These are phyloP conservation scores for Sporothrix mexicana DNA, from an alignment of 2,329 filamentous ascomycete genomes.

Conservation along the genomic window DNA sequence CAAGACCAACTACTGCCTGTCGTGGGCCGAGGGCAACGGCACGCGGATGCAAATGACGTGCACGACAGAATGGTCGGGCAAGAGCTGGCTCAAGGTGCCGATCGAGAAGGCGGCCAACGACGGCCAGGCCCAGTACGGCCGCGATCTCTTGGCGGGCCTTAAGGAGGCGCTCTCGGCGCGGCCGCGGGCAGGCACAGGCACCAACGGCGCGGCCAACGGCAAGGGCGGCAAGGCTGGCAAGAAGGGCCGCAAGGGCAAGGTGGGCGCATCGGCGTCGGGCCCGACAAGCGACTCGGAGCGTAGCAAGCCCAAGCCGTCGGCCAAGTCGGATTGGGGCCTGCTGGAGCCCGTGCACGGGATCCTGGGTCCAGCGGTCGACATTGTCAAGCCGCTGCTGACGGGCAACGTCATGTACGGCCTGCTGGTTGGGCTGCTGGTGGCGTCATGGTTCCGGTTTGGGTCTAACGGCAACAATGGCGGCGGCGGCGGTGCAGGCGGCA, in stretches of 20 bases:
- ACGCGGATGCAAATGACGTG: slow-evolving; percentile 89
- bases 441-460: slow-evolving; percentile 74
- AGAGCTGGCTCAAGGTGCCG: slow-evolving; percentile 96
- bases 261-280: slow-evolving; percentile 51
- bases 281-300: slow-evolving; percentile 50
- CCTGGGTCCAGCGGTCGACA: slow-evolving; percentile 71
- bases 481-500: slow-evolving; percentile 46
- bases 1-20: slow-evolving; percentile 93
- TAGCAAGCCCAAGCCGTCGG: slow-evolving; percentile 48
- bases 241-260: slow-evolving; percentile 57
- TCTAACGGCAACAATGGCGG: slow-evolving; percentile 49
- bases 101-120: slow-evolving; percentile 96
- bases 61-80: slow-evolving; percentile 93
- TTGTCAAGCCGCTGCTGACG: slow-evolving; percentile 73
- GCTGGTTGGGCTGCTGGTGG: slow-evolving; percentile 72
- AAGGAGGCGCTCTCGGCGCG: slow-evolving; percentile 74
- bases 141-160: slow-evolving; percentile 76
- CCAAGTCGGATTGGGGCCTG: slow-evolving; percentile 70
- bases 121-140: slow-evolving; percentile 83
- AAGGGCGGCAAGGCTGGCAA: slow-evolving; percentile 48
- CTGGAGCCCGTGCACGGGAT: slow-evolving; percentile 78
- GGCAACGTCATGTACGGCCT: slow-evolving; percentile 79
- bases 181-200: slow-evolving; percentile 55
- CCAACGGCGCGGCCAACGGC: slow-evolving; percentile 46
- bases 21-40: slow-evolving; percentile 85